Conservation (phyloP, 2,329 filamentous ascomycete genomes). For the Pseudogymnoascus sp. region DNA sequence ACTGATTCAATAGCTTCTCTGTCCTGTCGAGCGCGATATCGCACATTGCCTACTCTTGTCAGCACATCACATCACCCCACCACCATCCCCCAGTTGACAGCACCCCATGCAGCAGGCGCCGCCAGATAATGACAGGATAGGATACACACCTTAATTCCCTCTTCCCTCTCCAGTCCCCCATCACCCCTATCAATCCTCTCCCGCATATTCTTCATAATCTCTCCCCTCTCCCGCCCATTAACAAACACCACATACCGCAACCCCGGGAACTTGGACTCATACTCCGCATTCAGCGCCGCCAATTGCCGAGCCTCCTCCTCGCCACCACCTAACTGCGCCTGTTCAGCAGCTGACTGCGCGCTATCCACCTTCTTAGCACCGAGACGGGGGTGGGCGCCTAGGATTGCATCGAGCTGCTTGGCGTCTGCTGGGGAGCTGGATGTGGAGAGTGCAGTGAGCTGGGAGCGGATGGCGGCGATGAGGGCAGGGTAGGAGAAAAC, state of each 20-base stretch:
- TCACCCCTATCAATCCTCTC: slow-evolving; percentile 64
- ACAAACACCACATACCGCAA: slow-evolving; percentile 89
- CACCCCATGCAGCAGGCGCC: neutral
- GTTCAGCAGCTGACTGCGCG: slow-evolving; percentile 72
- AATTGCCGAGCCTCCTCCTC: slow-evolving; percentile 53
- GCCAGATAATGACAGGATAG: slow-evolving; percentile 17
- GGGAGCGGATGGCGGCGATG: slow-evolving; percentile 58
- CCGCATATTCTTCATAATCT: slow-evolving; percentile 79
- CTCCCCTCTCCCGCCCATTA: slow-evolving; percentile 66
- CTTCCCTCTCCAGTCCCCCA: slow-evolving; percentile 59
- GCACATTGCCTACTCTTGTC: slow-evolving; percentile 64
- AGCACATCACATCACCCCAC: slow-evolving; percentile 10
- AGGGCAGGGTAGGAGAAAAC: slow-evolving; percentile 66
- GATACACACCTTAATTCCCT: slow-evolving; percentile 61
- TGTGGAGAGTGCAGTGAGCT: slow-evolving; percentile 55
- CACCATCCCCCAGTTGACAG: neutral
- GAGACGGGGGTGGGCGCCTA: slow-evolving; percentile 76
- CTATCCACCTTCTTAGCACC: slow-evolving; percentile 79
- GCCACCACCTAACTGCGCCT: slow-evolving; percentile 64
- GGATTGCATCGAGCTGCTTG: slow-evolving; percentile 60
- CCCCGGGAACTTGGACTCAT: slow-evolving; percentile 75
- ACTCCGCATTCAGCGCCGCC: slow-evolving; percentile 63
- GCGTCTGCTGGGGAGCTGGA: slow-evolving; percentile 45
- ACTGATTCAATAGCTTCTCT: slow-evolving; percentile 45
- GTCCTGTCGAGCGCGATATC: slow-evolving; percentile 81